A percentile compares a stretch with the other conserved stretches of the same genome.
Evolutionary conservation across 345 rosid species (phyloP).

Genomic region (Rhodamnia rubescens): DNA sequence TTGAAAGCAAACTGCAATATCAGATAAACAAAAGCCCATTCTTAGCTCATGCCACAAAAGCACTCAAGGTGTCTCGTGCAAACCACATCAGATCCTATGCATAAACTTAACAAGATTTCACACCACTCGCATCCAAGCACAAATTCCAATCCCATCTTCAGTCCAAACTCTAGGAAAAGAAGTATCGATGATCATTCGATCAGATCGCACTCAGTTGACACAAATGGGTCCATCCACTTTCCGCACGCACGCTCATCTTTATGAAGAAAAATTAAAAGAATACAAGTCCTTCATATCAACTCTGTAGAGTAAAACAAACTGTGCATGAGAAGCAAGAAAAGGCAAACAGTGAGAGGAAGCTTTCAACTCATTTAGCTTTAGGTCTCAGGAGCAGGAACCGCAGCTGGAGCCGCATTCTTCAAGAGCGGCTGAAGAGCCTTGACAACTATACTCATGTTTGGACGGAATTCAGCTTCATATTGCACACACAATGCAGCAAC

Average conservation of each 20-base stretch:
- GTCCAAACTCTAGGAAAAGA: background rate
- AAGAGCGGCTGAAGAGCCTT: conserved; percentile 96
- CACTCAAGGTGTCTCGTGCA: background rate
- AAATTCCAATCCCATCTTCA: background rate
- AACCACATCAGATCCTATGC: background rate
- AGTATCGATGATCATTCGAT: background rate
- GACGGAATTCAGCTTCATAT: conserved; percentile 95
- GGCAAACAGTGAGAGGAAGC: background rate
- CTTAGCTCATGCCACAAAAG: background rate
- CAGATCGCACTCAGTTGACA: background rate
- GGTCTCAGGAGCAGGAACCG: conserved; percentile 7
- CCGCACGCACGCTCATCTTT: background rate
- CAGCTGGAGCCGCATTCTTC: conserved; percentile 34
- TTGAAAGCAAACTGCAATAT: background rate
- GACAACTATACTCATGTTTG: conserved; percentile 97
- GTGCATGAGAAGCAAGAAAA: background rate
- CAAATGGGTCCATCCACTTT: background rate
- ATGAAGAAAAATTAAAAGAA: background rate
- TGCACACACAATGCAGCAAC: conserved; percentile 98
- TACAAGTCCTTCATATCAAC: background rate
- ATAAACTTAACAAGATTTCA: background rate
- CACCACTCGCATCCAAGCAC: background rate
- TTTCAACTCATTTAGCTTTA: background rate
- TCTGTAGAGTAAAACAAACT: background rate
- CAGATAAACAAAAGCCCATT: background rate